A percentile compares a stretch with the other conserved stretches of the same genome.
Evolutionary conservation across 2,329 filamentous ascomycete species (phyloP).

Genomic region (Talaromyces sp.): DNA sequence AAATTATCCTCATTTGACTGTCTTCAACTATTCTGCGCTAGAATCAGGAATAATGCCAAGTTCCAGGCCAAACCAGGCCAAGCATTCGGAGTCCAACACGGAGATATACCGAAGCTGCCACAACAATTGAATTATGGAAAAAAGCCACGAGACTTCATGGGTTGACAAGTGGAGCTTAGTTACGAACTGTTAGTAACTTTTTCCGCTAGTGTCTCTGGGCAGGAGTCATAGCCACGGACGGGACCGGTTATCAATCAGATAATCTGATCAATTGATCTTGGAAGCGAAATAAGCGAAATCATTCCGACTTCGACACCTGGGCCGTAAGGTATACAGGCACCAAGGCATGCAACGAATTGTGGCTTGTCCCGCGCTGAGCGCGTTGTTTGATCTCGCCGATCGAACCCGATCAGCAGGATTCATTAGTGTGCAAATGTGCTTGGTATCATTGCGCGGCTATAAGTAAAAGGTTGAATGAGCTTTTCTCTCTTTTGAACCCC

Average conservation of each 20-base stretch:
- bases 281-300: slow-evolving; percentile 1
- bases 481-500: too few relatives aligned
- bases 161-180: background rate
- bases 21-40: too few relatives aligned
- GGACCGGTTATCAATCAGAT: slow-evolving; percentile 4
- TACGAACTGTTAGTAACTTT: background rate
- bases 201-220: background rate
- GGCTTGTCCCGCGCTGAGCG: background rate
- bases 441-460: too few relatives aligned
- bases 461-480: too few relatives aligned
- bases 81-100: background rate
- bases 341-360: too few relatives aligned
- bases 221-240: background rate
- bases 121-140: background rate
- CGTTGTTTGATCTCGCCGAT: background rate
- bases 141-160: background rate
- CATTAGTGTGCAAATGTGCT: too few relatives aligned
- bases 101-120: too few relatives aligned
- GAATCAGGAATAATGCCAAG: background rate
- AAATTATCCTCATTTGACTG: background rate
- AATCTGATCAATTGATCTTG: background rate
- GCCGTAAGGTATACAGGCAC: background rate
- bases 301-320: background rate
- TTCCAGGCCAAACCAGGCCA: background rate
- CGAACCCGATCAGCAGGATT: background rate